Evolutionary conservation across 495 filamentous ascomycete genomes (phyloP).

Genomic region (Talaromyces thailandensis): DNA sequence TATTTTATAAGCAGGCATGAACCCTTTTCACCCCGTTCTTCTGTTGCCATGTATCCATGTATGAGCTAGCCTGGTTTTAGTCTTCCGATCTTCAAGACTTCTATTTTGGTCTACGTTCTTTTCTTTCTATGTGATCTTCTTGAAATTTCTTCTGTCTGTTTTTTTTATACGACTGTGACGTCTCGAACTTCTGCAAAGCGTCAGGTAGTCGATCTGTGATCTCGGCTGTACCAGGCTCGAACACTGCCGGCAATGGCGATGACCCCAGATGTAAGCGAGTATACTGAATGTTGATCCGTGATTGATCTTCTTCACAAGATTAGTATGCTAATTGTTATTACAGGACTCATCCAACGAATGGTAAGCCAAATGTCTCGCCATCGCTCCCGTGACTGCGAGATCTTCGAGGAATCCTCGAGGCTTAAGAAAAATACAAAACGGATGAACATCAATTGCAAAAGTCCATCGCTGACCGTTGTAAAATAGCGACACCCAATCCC

Average conservation of each 20-base stretch:
- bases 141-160: neutral
- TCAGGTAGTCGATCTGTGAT: neutral
- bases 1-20: neutral
- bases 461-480: neutral
- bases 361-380: neutral
- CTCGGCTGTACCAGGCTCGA: neutral
- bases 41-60: neutral
- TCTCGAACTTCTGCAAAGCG: neutral
- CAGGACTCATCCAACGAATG: constrained; percentile 3
- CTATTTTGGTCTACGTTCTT: neutral
- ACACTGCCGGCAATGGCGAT: constrained; percentile 6
- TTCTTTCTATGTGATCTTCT: neutral
- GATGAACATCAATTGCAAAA: neutral
- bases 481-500: constrained; percentile 37
- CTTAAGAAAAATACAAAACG: neutral
- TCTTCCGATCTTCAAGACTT: neutral
- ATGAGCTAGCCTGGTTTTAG: neutral
- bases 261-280: constrained; percentile 8
- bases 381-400: neutral
- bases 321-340: neutral
- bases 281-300: neutral
- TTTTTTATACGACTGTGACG: neutral
- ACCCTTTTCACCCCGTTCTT: neutral
- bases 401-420: neutral
- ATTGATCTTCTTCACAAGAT: neutral